Base-by-base conservation (phyloP, 352 stramenopile genomes). In the Plasmopara halstedii region DNA sequence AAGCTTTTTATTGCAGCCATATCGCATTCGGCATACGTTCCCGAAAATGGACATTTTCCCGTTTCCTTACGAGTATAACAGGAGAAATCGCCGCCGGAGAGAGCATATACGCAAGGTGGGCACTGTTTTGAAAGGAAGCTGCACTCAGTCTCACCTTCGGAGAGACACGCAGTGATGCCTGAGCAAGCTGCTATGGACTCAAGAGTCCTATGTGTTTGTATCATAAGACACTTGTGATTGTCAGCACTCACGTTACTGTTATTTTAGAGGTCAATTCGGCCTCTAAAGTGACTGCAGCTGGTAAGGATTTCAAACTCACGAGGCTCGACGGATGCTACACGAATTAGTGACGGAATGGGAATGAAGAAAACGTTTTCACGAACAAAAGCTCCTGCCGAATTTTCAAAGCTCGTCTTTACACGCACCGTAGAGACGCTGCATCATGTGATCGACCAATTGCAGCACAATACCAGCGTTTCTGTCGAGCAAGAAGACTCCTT, bases 91-190 rank as follows among this genome's bases (percentile, higher is more conserved):
- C 73, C 74, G 17, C 72, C 68, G 2, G 64, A 61, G 26, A 86
- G 73, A 15, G 55, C 50, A 53, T 89, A 89, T 54, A 89, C 64
- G 36, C 78, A 89, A 2, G 71, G 62, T 6, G 78, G 78, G 36
- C 78, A 89, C 8, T 22, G 48, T 21, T 32, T 53, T 3, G 52
- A 71, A 15, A 52, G 31, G 23, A 74, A 65, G 23, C 70, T 59
- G 47, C 77, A 88, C 31, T 65, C 50, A 23, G 58, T 74, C 11
- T 67, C 62, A n/a, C 77, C 77, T 20, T 84, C 67, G 5, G 67
- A 66, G 22, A 85, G 42, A 64, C 77, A 88, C 6, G 45, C 51
- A 15, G 51, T 72, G 11, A 66, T 58, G 1, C 53, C 67, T 21
- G 54, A 56, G 42, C 76, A 88, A 21, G 15, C 48, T 31, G 42